Evolutionary conservation across 192 early-diverging fungal species (phyloP), one percentile per base, ranked within the genome.

Genomic region (Geranomyces variabilis): DNA sequence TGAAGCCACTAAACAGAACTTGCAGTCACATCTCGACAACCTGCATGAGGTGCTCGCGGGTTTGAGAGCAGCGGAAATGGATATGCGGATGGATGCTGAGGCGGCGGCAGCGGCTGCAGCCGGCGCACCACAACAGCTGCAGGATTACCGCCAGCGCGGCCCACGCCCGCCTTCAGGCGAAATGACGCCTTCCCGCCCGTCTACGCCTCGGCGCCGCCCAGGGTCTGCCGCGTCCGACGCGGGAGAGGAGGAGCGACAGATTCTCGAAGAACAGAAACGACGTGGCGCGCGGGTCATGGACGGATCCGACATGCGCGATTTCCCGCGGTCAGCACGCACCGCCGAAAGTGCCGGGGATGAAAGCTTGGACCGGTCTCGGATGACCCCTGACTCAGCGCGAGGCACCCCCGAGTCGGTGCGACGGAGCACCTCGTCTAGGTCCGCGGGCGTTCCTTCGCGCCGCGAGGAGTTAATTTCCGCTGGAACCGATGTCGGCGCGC

Each of bases 11-110:
- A 48, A 70, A 28, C 61, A 77, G 24, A 75, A 75, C n/a, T 71
- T 84, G 5, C 66, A 79, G 48, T 55, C 71, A 0, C 85, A 87
- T 61, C 41, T 87, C 19, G 83, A 84, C 45, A 84, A 84, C 45
- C 71, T 87, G 24, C 73, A 81, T 46, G 85, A 87, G 44, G 75
- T 84, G 44, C 66, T 87, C 8, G 79, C 83, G 9, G 85, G 85
- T 13, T 66, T 87, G 14, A 72, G 82, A 21, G 72, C 85, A 9
- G 85, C 83, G 19, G 81, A 84, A 57, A 66, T 84, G 47, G 85
- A 84, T 58, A 70, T 65, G 71, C 53, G 66, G 36, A 69, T 64
- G 63, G 33, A 45, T 44, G 63, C 33, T 6, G 58, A 60, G 8
- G 17, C 58, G 4, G 58, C 58, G 6, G 58, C 58, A 8, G 58